Conservation (phyloP, 768 basidiomycete species). For the Mycena capillaripes region DNA sequence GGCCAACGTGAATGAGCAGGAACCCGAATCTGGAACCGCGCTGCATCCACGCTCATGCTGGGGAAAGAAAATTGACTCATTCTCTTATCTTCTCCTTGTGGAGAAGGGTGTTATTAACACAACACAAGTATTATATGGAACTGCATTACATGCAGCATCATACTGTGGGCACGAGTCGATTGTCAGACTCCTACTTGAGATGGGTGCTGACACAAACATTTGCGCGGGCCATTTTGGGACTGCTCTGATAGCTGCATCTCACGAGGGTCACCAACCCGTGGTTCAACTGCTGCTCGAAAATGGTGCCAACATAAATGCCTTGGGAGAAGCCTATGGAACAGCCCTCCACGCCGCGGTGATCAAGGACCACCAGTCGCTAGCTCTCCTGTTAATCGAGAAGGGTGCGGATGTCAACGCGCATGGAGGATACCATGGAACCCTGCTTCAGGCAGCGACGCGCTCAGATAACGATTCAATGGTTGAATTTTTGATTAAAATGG, state of each 20-base stretch:
- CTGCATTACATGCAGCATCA: neutral
- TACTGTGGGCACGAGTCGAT: neutral
- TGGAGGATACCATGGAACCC: constrained; percentile 1
- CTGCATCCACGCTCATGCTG: neutral
- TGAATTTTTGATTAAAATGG: neutral
- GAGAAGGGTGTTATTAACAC: neutral
- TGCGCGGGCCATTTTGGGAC: neutral
- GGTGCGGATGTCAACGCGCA: neutral
- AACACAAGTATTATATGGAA: neutral
- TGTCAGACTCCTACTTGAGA: neutral
- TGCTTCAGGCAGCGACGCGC: neutral
- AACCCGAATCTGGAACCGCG: neutral
- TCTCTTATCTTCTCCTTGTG: neutral
- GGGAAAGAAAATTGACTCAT: neutral
- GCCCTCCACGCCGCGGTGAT: neutral
- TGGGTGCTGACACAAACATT: neutral
- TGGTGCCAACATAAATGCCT: neutral
- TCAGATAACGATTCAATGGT: neutral
- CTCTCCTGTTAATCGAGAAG: neutral
- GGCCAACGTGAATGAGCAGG: neutral
- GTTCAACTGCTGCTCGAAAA: neutral
- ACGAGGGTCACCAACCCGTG: neutral
- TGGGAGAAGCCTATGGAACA: constrained; percentile 1
- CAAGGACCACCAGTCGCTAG: neutral
- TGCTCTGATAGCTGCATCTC: neutral